These are phyloP conservation scores for Fusarium newnesense DNA, from an alignment of 2,329 filamentous ascomycete genomes.

Conservation along the genomic window DNA sequence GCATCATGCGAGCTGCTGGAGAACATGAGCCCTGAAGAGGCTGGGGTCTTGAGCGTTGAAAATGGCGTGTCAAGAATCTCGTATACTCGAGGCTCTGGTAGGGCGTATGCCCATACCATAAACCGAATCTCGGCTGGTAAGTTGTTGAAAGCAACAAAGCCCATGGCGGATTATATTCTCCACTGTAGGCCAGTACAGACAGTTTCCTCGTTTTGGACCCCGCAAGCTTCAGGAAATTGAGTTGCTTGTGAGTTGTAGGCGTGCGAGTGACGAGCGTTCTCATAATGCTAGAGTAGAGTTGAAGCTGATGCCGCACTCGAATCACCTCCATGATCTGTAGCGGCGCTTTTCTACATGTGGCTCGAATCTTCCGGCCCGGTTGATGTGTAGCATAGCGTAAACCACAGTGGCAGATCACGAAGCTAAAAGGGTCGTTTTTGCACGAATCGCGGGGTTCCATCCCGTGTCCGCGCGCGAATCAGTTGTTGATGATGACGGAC, in stretches of 20 bases:
- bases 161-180: slow-evolving; percentile 6
- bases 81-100: slow-evolving; percentile 35
- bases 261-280: neutral
- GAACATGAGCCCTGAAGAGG: slow-evolving; percentile 31
- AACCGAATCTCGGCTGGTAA: slow-evolving; percentile 33
- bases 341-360: slow-evolving; percentile 3
- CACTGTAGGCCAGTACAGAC: neutral
- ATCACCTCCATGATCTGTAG: slow-evolving; percentile 34
- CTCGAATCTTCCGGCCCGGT: slow-evolving; percentile 19
- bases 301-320: neutral
- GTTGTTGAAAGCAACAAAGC: slow-evolving; percentile 25
- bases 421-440: slow-evolving; percentile 28
- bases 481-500: neutral
- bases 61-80: slow-evolving; percentile 36
- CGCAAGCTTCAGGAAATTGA: neutral
- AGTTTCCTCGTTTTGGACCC: neutral
- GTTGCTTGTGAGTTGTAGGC: slow-evolving; percentile 5
- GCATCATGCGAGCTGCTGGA: slow-evolving; percentile 31
- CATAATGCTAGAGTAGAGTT: neutral
- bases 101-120: slow-evolving; percentile 32
- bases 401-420: slow-evolving; percentile 2
- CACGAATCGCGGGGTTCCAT: slow-evolving; percentile 29
- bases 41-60: slow-evolving; percentile 31
- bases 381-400: slow-evolving; percentile 3
- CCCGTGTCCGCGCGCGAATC: neutral